Evolutionary conservation across 306 rosid species (phyloP).

Genomic region (Casuarina equisetifolia): DNA sequence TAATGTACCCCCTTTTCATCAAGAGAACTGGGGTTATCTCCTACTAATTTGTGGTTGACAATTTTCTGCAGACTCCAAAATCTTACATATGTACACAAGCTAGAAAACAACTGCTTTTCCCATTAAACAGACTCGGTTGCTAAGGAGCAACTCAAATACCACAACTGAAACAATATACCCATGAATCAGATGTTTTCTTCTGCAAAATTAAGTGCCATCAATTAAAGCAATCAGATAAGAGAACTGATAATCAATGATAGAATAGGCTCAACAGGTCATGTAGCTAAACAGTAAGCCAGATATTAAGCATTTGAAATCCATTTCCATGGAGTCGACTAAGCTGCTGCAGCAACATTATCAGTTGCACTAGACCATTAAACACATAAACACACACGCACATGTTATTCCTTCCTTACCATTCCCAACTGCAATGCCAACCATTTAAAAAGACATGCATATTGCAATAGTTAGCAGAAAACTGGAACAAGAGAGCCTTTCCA

Average conservation of each 20-base stretch:
- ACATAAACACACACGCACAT: neutral
- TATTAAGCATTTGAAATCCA: neutral
- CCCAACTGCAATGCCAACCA: neutral
- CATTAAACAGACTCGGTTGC: too few relatives aligned
- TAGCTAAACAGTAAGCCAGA: neutral
- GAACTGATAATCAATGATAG: neutral
- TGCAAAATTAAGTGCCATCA: neutral
- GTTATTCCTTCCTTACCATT: neutral
- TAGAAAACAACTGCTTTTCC: neutral
- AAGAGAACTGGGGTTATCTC: neutral
- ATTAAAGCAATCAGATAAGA: conserved; percentile 5
- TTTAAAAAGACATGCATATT: neutral
- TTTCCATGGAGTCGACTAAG: neutral
- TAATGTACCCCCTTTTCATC: neutral
- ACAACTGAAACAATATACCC: neutral
- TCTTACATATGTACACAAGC: neutral
- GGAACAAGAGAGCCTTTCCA: neutral
- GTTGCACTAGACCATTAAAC: neutral
- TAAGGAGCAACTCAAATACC: neutral
- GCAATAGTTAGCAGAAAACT: neutral
- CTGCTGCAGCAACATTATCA: neutral
- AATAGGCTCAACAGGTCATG: neutral
- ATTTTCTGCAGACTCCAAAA: neutral
- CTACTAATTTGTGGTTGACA: neutral
- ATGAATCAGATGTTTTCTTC: neutral